A percentile compares a stretch with the other conserved stretches of the same genome.
Conservation (phyloP, 1,284 basidiomycete species). For the Gomphus bonarii region DNA sequence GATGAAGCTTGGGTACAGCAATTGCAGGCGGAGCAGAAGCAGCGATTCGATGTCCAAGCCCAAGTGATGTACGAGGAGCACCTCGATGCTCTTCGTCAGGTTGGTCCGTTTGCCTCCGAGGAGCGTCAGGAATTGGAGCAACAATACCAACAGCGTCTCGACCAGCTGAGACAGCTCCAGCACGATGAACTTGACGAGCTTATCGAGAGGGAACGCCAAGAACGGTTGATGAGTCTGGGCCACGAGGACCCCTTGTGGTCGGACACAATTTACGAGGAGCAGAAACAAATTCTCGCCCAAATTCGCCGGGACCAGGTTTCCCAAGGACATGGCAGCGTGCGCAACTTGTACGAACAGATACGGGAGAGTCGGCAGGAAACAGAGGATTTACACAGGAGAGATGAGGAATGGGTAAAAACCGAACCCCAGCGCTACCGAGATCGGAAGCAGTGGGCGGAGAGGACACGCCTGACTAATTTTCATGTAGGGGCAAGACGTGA, state of each 20-base stretch:
- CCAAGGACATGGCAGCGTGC: no score
- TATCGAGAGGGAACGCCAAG: constrained; percentile 33
- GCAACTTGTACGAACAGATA: not conserved
- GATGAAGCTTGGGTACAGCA: constrained; percentile 41
- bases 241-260: constrained; percentile 24
- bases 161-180: constrained; percentile 25
- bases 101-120: constrained; percentile 15
- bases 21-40: constrained; percentile 33
- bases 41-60: constrained; percentile 32
- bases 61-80: constrained; percentile 36
- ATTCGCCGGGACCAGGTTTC: constrained; percentile 17
- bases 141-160: constrained; percentile 30
- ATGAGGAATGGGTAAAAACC: constrained; percentile 1
- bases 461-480: not conserved
- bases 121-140: constrained; percentile 24
- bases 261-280: constrained; percentile 27
- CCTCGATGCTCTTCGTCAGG: constrained; percentile 26
- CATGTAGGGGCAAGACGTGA: not conserved
- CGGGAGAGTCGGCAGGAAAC: not conserved
- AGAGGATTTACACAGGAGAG: not conserved
- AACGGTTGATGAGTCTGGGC: constrained; percentile 30
- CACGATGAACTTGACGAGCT: constrained; percentile 30
- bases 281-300: constrained; percentile 31
- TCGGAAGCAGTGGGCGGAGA: not conserved
- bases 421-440: constrained; percentile 2